These are phyloP conservation scores for Candida dajiaensis DNA, from an alignment of 805 yeast genomes.

Conservation along the genomic window DNA sequence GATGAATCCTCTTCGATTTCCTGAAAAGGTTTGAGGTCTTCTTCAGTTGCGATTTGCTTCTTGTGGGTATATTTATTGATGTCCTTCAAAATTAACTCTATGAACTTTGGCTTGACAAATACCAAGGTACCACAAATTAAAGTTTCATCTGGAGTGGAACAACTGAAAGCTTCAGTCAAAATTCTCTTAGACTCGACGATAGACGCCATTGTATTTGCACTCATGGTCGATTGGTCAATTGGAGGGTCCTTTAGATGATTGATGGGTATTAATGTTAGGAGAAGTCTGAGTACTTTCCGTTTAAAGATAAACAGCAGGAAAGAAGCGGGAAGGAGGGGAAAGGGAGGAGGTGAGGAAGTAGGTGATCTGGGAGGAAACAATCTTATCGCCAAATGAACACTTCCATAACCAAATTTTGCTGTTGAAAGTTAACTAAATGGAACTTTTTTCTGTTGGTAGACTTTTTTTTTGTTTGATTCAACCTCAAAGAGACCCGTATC, in stretches of 20 bases:
- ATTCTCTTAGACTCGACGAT: slow-evolving; percentile 11
- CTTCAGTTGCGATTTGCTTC: neutral
- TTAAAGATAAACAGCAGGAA: neutral
- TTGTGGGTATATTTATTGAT: slow-evolving; percentile 21
- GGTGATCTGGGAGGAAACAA: neutral
- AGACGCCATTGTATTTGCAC: neutral
- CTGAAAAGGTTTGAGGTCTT: slow-evolving; percentile 11
- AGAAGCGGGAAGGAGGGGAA: neutral
- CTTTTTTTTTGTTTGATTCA: neutral
- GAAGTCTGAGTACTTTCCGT: neutral
- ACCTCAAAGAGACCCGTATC: neutral
- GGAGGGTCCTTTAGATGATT: neutral
- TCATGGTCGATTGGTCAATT: neutral
- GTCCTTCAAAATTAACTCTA: slow-evolving; percentile 34
- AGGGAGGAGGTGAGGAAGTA: neutral
- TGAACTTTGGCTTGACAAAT: slow-evolving; percentile 42
- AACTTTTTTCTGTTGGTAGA: slow-evolving; percentile 1
- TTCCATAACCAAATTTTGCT: neutral
- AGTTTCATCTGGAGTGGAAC: slow-evolving; percentile 16
- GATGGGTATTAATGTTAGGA: neutral
- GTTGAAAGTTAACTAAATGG: neutral
- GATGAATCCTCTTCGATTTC: neutral
- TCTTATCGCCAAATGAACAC: neutral
- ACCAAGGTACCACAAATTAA: slow-evolving; percentile 37
- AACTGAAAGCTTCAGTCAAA: slow-evolving; percentile 4